phyloP scores from a whole-genome alignment of 2,329 filamentous ascomycete species.

The Phoma sp. region DNA sequence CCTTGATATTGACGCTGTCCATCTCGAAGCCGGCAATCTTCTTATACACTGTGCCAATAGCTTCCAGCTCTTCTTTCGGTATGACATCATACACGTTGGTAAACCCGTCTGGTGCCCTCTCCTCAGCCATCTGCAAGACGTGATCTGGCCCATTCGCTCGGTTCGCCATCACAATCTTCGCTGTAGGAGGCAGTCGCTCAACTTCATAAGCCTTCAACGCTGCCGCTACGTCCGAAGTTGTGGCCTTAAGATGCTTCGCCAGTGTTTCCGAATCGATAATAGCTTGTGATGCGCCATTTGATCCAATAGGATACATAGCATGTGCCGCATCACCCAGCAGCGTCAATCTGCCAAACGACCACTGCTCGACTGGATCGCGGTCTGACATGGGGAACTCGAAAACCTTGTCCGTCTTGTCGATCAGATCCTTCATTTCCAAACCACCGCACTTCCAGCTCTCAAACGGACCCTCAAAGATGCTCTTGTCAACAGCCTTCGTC shows the following conservation, averaged over 20 bases:
- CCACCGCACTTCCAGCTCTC: slow-evolving; percentile 54
- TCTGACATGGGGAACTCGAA: slow-evolving; percentile 59
- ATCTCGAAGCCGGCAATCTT: slow-evolving; percentile 57
- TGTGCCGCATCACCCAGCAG: slow-evolving; percentile 54
- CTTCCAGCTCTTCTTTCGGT: slow-evolving; percentile 51
- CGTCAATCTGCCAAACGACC: slow-evolving; percentile 46
- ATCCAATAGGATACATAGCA: slow-evolving; percentile 55
- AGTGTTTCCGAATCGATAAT: slow-evolving; percentile 55
- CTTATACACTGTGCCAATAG: slow-evolving; percentile 49
- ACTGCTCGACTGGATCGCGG: slow-evolving; percentile 51
- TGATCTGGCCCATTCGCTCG: slow-evolving; percentile 57
- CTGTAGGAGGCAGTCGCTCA: slow-evolving; percentile 52
- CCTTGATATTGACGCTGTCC: slow-evolving; percentile 54
- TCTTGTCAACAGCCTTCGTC: slow-evolving; percentile 53
- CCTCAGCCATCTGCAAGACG: slow-evolving; percentile 56
- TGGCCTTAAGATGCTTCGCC: slow-evolving; percentile 41
- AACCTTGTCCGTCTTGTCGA: slow-evolving; percentile 52
- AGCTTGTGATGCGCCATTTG: slow-evolving; percentile 55
- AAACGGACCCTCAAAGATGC: slow-evolving; percentile 52
- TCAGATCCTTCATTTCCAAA: slow-evolving; percentile 53
- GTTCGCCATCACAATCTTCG: slow-evolving; percentile 58
- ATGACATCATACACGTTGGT: slow-evolving; percentile 53
- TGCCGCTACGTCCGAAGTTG: slow-evolving; percentile 32
- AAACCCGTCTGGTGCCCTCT: slow-evolving; percentile 51
- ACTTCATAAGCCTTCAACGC: slow-evolving; percentile 52